Evolutionary conservation across 177 flowering plant genomes (phyloP).

Genomic region (Vitis hybrid): DNA sequence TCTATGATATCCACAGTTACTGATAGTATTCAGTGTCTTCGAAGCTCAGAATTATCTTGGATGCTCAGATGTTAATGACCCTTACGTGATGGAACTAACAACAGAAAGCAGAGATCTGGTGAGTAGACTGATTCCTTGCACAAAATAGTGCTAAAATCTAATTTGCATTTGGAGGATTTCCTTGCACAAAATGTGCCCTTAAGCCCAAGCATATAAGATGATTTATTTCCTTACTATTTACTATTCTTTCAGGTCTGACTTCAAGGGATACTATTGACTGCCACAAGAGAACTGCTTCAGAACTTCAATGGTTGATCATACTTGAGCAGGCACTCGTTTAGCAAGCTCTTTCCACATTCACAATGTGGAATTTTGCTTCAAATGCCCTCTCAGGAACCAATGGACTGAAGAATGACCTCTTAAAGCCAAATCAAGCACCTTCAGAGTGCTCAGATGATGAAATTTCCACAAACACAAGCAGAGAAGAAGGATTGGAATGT

Average conservation of each 20-base stretch:
- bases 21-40: no score
- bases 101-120: no score
- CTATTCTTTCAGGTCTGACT: conserved; percentile 2
- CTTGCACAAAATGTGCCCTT: neutral
- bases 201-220: neutral
- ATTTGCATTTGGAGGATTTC: no score
- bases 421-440: conserved; percentile 7
- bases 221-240: conserved; percentile 1
- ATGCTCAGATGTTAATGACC: no score
- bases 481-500: conserved; percentile 30
- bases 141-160: no score
- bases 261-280: neutral
- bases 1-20: no score
- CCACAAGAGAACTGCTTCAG: neutral
- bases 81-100: no score
- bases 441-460: conserved; percentile 28
- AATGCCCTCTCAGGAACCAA: conserved; percentile 11
- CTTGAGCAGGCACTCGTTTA: neutral
- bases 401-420: conserved; percentile 14
- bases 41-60: no score
- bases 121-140: neutral
- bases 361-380: conserved; percentile 28
- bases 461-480: neutral
- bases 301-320: neutral
- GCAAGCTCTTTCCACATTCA: neutral